These are phyloP conservation scores for Caryopteris hybrid DNA, from an alignment of 305 asterid species.

Conservation along the genomic window DNA sequence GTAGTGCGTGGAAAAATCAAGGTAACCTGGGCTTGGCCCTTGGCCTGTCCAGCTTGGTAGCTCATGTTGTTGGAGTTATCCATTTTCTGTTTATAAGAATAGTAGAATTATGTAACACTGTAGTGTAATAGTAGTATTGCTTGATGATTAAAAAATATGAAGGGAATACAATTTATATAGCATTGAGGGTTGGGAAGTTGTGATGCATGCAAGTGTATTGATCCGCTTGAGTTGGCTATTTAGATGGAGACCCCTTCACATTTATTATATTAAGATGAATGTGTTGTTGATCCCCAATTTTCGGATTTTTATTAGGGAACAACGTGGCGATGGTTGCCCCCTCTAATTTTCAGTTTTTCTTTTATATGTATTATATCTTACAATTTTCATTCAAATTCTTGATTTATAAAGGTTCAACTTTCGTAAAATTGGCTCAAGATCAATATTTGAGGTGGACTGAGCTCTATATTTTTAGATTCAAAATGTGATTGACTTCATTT, in stretches of 20 bases:
- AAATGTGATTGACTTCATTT: too few relatives aligned
- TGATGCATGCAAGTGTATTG: not conserved
- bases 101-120: not conserved
- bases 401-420: too few relatives aligned
- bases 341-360: too few relatives aligned
- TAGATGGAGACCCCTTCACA: not conserved
- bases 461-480: too few relatives aligned
- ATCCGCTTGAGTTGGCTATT: slow-evolving; percentile 17
- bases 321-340: too few relatives aligned
- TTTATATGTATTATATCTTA: too few relatives aligned
- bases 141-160: not conserved
- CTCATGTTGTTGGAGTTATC: slow-evolving; percentile 40
- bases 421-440: too few relatives aligned
- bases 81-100: slow-evolving; percentile 35
- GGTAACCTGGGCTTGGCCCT: slow-evolving; percentile 49
- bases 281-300: slow-evolving; percentile 12
- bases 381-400: too few relatives aligned
- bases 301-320: too few relatives aligned
- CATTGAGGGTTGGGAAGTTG: slow-evolving; percentile 11
- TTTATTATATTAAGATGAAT: not conserved
- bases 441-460: too few relatives aligned
- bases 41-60: slow-evolving; percentile 53
- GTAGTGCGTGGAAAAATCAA: too few relatives aligned
- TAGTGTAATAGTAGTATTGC: not conserved
- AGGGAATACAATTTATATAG: not conserved